Evolutionary conservation across 345 rosid species (phyloP).

Genomic region (Ricinus communis): DNA sequence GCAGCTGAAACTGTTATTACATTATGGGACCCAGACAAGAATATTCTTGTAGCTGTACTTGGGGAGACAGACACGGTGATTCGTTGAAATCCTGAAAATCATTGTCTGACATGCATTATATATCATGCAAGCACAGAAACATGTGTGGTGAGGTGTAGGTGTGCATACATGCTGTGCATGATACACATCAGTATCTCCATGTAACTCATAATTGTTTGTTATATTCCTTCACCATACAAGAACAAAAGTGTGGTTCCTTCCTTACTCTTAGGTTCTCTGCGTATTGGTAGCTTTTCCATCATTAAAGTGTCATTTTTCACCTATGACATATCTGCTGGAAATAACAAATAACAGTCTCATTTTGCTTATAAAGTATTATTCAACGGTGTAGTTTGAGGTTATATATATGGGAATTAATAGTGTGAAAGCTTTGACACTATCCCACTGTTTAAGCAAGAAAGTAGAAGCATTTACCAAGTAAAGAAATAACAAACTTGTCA

Average conservation of each 20-base stretch:
- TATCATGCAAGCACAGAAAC: background rate
- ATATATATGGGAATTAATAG: no score
- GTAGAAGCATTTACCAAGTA: no score
- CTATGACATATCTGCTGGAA: background rate
- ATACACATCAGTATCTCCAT: background rate
- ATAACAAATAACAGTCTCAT: background rate
- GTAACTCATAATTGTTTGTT: background rate
- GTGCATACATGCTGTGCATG: background rate
- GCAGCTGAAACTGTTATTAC: constrained; percentile 89
- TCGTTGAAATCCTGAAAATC: constrained; percentile 1
- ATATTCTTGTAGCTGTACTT: constrained; percentile 72
- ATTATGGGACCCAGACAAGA: constrained; percentile 81
- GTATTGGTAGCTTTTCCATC: background rate
- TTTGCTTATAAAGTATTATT: no score
- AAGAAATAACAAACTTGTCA: no score
- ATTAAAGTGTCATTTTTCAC: background rate
- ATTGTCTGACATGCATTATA: background rate
- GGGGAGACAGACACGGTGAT: constrained; percentile 68
- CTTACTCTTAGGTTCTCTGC: background rate
- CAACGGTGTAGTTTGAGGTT: no score
- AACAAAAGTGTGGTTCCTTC: background rate
- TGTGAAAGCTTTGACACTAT: no score
- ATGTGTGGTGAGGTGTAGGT: background rate
- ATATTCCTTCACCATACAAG: background rate
- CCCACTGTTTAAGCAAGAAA: no score